Evolutionary conservation across 495 filamentous ascomycete species (phyloP), one percentile per base, ranked within the genome.

Genomic region (Neurospora cerealis): DNA sequence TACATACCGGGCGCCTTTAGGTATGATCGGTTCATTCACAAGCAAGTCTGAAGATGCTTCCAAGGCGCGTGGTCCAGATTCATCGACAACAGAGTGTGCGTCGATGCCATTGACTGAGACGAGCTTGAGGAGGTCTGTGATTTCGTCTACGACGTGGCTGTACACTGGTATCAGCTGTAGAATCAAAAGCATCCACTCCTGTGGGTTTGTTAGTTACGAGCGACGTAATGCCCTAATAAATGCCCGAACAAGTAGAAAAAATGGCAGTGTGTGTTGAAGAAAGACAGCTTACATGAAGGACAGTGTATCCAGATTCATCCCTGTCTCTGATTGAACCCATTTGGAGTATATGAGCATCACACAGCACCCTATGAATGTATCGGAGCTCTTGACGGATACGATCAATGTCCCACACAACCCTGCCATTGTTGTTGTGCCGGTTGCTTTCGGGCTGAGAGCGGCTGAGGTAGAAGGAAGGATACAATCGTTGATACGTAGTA

Each of bases 391-490:
- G 19, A 24, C 44, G 44, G 3, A 48, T 11, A 48, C 44, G 44
- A n/a, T 24, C 44, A 48, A 48, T 48, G n/a, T 48, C n/a, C 44
- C 44, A 46, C 17, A 10, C 44, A 46, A 4, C 17, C 19, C n/a
- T n/a, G 44, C 2, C 1, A 44, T 44, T 44, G 41, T 0, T 44
- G 17, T 44, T 19, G 2, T 42, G 6, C 5, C 15, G 6, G 2
- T 19, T 42, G 41, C 17, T 19, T 42, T 8, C 7, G 41, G 41
- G 17, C 17, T 8, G 17, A 42, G n/a, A n/a, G n/a, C n/a, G n/a
- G n/a, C 3, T 0, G 17, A 42, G 0, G 2, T 1, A 3, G 5
- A 42, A 21, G 8, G 0, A 0, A 21, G 10, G 44, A 24, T 48
- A 48, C 8, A 48, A 21, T 21, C 44, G 44, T 48, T 48, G n/a